Evolutionary conservation across 495 filamentous ascomycete genomes (phyloP), one percentile per base, ranked within the genome.

Genomic region (Neurospora sp.): DNA sequence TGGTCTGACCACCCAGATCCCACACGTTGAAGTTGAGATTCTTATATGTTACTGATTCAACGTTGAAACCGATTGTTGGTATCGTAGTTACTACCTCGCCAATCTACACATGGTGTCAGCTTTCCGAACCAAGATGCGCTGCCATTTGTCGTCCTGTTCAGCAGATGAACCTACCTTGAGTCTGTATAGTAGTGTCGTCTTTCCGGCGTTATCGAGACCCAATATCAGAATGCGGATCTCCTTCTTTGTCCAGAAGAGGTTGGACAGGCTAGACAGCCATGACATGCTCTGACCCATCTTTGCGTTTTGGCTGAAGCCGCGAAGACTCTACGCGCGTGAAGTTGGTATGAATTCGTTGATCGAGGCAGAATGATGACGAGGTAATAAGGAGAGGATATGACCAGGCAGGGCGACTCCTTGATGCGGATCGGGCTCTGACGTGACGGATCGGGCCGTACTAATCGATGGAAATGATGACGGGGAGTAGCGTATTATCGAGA

Each of bases 21-120:
- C 96, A 99, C 75, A 99, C 96, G 82, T 97, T 98, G 81, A 99
- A 95, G 82, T 98, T 97, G 71, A 99, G 86, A 78, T 98, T 98
- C 81, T 93, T 92, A 86, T 98, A 98, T 76, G 93, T 93, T 71
- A 99, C 96, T 34, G 93, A 96, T 83, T 99, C 96, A 77, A 99
- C 95, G 81, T 99, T 99, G 86, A 99, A 99, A 70, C 96, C 96
- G 82, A 99, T 98, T 70, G 96, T 99, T 11, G 96, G 96, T 86
- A 98, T 97, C 73, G 96, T 99, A 48, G 96, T 97, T 77, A 99
- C 96, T 66, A 98, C 96, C 82, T 99, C 96, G 75, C 96, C 96
- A 79, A 99, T 97, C 93, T 97, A 80, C 69, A 78, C 13, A 36
- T 40, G 43, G 37, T 71, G 42, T 73, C 28, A 66, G 54, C 54